phyloP scores from a whole-genome alignment of 768 basidiomycete genomes.

The Rhodotorula taiwanensis region DNA sequence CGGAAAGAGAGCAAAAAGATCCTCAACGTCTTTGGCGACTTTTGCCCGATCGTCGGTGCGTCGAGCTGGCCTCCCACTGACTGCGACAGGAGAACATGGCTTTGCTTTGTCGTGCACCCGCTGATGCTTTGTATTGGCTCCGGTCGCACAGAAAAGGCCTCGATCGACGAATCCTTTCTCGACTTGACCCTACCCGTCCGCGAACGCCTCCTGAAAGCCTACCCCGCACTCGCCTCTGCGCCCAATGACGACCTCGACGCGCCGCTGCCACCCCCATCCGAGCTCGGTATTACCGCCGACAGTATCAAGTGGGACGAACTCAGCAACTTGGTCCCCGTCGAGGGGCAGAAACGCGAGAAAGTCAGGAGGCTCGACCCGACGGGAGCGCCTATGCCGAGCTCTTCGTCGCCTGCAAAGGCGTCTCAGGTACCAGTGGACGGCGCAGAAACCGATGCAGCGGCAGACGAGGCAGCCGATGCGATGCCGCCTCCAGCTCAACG shows the following conservation, averaged over 20 bases:
- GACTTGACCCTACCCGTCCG: conserved; percentile 81
- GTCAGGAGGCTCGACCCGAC: conserved; percentile 41
- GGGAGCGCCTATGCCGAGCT: conserved; percentile 24
- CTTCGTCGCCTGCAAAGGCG: conserved; percentile 17
- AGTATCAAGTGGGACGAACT: conserved; percentile 56
- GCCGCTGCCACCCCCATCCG: conserved; percentile 65
- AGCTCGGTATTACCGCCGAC: conserved; percentile 4
- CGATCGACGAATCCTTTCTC: conserved; percentile 93
- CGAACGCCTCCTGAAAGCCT: conserved; percentile 62
- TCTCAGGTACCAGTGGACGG: not conserved
- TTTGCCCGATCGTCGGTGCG: conserved; percentile 48
- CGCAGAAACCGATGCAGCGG: not conserved
- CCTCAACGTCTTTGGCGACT: conserved; percentile 68
- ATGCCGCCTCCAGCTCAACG: not conserved
- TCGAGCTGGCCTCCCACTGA: not conserved
- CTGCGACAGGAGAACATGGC: too few species aligned
- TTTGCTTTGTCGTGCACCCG: not conserved
- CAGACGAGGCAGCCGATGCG: conserved; percentile 37
- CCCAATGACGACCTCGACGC: conserved; percentile 54
- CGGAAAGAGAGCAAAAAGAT: conserved; percentile 84
- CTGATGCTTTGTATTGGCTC: too few species aligned
- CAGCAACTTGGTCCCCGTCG: conserved; percentile 58
- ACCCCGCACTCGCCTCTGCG: conserved; percentile 58
- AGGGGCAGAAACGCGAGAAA: conserved; percentile 29
- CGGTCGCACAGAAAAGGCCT: conserved; percentile 90